phyloP scores from a whole-genome alignment of 352 stramenopile genomes.

The Phytophthora rubi region DNA sequence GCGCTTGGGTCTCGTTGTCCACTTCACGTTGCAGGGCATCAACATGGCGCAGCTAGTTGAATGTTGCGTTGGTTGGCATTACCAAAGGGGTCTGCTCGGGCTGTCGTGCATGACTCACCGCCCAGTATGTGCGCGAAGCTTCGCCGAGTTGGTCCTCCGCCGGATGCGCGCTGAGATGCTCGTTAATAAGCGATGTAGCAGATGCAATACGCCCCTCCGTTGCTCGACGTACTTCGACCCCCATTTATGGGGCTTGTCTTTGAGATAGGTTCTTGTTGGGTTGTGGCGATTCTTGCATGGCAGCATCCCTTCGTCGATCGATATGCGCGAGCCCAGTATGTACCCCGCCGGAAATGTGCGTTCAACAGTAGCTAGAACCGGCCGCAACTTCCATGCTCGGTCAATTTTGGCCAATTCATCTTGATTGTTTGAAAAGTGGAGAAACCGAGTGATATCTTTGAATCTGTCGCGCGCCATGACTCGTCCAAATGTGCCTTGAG shows the following conservation, averaged over 20 bases:
- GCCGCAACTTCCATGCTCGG: background rate
- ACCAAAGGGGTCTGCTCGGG: background rate
- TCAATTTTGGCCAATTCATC: background rate
- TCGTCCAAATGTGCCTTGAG: too few relatives aligned
- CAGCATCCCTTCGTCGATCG: constrained; percentile 22
- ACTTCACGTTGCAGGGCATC: background rate
- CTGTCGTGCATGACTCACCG: constrained; percentile 3
- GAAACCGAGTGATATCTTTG: too few relatives aligned
- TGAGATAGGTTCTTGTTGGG: constrained; percentile 8
- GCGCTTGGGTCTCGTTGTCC: background rate
- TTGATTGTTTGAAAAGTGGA: too few relatives aligned
- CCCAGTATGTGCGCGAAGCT: constrained; percentile 5
- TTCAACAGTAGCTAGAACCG: background rate
- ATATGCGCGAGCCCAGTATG: background rate
- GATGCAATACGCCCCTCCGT: background rate
- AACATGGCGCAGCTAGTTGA: background rate
- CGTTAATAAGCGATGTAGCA: background rate
- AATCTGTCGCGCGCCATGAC: too few relatives aligned
- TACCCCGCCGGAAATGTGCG: constrained; percentile 17
- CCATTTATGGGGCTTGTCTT: constrained; percentile 16
- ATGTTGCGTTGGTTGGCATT: background rate
- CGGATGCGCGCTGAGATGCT: background rate
- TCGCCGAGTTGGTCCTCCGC: background rate
- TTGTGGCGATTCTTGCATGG: constrained; percentile 10
- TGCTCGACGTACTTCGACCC: background rate